Conservation (phyloP, 164 flowering plant genomes). For the Cinnamomum micranthum region DNA sequence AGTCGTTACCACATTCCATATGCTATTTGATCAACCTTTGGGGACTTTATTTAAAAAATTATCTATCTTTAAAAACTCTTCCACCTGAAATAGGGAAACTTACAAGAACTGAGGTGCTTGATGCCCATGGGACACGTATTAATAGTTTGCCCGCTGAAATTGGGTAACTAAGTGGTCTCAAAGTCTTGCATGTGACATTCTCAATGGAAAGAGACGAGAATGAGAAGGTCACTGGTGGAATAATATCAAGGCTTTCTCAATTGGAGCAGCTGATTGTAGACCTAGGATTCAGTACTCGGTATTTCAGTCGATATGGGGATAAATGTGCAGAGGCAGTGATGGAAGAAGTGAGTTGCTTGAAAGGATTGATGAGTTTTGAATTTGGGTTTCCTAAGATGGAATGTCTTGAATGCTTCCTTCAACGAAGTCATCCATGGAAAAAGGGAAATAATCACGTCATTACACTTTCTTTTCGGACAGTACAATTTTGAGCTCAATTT, state of each 20-base stretch:
- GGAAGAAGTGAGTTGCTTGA: conserved; percentile 1
- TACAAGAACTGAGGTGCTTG: conserved; percentile 4
- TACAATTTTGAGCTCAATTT: no score
- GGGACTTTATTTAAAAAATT: conserved; percentile 23
- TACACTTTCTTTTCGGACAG: background rate
- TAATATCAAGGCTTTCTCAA: no score
- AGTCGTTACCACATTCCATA: conserved; percentile 21
- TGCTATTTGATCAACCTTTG: conserved; percentile 11
- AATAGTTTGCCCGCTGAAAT: background rate
- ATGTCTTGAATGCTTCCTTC: background rate
- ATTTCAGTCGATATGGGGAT: background rate
- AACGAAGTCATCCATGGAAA: background rate
- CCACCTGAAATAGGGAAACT: conserved; percentile 1
- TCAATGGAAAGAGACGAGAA: background rate
- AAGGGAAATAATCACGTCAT: background rate
- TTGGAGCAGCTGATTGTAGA: conserved; percentile 17
- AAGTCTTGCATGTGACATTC: conserved; percentile 17
- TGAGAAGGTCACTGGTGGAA: no score
- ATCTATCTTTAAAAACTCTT: background rate
- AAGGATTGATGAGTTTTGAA: background rate
- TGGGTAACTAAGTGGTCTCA: conserved; percentile 1
- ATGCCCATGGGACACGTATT: background rate
- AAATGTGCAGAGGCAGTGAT: conserved; percentile 1
- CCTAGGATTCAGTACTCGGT: background rate
- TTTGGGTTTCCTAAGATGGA: background rate